These are phyloP conservation scores for Populus hybrid DNA, from an alignment of 441 rosid species.

Conservation along the genomic window DNA sequence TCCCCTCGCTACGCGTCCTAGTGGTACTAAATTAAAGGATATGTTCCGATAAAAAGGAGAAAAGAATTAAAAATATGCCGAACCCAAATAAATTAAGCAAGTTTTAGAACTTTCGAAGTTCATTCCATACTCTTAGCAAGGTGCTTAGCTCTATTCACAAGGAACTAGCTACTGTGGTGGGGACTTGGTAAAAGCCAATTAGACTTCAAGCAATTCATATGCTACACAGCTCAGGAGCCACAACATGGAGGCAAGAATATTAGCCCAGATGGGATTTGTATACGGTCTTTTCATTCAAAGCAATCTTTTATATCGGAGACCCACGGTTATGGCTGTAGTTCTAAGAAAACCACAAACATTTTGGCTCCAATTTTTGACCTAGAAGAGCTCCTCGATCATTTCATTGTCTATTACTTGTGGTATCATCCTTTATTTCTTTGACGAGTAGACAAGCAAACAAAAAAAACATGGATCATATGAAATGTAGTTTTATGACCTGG, in stretches of 20 bases:
- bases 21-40: not conserved
- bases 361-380: conserved; percentile 12
- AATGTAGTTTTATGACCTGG: not conserved
- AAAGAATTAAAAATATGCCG: not conserved
- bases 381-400: not conserved
- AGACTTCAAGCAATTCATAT: not conserved
- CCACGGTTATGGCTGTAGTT: not conserved
- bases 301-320: not conserved
- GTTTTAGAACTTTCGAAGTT: not conserved
- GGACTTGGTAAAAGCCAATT: not conserved
- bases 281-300: not conserved
- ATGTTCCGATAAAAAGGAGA: not conserved
- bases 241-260: not conserved
- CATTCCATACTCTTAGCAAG: not conserved
- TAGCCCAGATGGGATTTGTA: not conserved
- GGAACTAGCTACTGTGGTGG: not conserved
- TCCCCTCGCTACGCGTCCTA: no score
- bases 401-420: not conserved
- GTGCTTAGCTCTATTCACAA: not conserved
- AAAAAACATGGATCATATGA: not conserved
- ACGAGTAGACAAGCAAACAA: not conserved
- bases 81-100: not conserved
- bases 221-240: not conserved
- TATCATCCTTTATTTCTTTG: not conserved
- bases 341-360: not conserved